phyloP scores from a whole-genome alignment of 805 yeast species.

The Starmerella asiatica region DNA sequence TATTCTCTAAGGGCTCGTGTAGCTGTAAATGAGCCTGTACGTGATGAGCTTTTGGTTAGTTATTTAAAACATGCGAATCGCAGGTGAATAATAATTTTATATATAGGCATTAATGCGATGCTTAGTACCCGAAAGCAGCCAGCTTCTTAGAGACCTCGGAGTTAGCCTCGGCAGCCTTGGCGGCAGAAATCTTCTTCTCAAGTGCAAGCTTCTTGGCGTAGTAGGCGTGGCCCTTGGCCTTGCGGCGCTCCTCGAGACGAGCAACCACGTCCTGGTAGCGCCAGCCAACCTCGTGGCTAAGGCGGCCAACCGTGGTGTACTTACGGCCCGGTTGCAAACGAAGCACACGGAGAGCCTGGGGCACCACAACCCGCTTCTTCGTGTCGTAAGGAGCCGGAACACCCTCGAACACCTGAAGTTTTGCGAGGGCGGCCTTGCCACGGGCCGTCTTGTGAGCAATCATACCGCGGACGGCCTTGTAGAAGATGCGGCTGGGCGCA shows the following conservation, averaged over 20 bases:
- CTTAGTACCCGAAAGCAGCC: slow-evolving; percentile 94
- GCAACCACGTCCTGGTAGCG: slow-evolving; percentile 97
- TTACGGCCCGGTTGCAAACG: slow-evolving; percentile 99
- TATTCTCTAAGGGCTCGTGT: no score
- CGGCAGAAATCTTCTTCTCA: slow-evolving; percentile 79
- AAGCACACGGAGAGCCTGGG: slow-evolving; percentile 97
- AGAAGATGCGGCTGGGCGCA: slow-evolving; percentile 99
- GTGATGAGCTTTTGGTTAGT: neutral
- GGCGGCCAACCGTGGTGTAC: slow-evolving; percentile 96
- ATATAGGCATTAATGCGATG: slow-evolving; percentile 3
- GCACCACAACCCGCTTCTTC: slow-evolving; percentile 99
- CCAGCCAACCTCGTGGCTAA: slow-evolving; percentile 97
- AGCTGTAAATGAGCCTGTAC: no score
- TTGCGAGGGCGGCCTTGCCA: slow-evolving; percentile 99
- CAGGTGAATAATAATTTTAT: neutral
- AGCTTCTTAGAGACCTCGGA: slow-evolving; percentile 85
- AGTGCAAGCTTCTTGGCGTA: slow-evolving; percentile 97
- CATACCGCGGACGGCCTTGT: slow-evolving; percentile 99
- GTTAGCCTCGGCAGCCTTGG: slow-evolving; percentile 75
- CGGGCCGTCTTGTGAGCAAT: slow-evolving; percentile 99
- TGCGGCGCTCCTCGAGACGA: slow-evolving; percentile 98
- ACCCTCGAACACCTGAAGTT: slow-evolving; percentile 99
- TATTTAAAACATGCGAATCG: neutral
- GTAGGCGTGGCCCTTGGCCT: slow-evolving; percentile 97
- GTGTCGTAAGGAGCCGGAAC: slow-evolving; percentile 99